phyloP scores from a whole-genome alignment of 306 rosid genomes.

The Quercus gilva region DNA sequence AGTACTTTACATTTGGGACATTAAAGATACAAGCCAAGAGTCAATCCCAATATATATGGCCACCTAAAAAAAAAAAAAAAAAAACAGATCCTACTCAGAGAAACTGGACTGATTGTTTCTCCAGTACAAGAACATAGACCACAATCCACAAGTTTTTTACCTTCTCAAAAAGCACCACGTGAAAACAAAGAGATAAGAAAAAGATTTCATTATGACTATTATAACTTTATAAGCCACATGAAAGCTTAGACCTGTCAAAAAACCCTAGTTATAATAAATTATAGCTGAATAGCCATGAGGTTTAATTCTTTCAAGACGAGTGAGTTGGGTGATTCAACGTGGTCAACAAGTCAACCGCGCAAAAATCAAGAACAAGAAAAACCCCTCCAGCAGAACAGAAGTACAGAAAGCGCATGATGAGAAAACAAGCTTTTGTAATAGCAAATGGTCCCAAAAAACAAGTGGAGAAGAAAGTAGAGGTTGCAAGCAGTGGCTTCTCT shows the following conservation, averaged over 20 bases:
- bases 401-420: not conserved
- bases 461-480: not conserved
- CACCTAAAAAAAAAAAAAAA: no score
- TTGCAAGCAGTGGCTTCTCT: not conserved
- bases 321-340: conserved; percentile 15
- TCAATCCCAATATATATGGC: not conserved
- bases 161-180: not conserved
- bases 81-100: not conserved
- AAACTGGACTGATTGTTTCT: not conserved
- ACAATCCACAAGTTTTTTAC: not conserved
- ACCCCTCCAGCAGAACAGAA: conserved; percentile 5
- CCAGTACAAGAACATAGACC: not conserved
- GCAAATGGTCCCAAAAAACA: not conserved
- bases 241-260: not conserved
- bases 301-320: not conserved
- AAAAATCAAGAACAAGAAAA: conserved; percentile 17
- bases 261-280: not conserved
- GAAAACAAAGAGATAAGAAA: not conserved
- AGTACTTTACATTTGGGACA: not conserved
- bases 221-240: not conserved
- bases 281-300: not conserved
- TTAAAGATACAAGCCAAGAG: not conserved
- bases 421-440: conserved; percentile 14
- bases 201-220: not conserved
- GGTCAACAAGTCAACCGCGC: conserved; percentile 24